Evolutionary conservation across 148 eudicot genomes (phyloP), one percentile per base, ranked within the genome.

Genomic region (Fagopyrum tataricum): DNA sequence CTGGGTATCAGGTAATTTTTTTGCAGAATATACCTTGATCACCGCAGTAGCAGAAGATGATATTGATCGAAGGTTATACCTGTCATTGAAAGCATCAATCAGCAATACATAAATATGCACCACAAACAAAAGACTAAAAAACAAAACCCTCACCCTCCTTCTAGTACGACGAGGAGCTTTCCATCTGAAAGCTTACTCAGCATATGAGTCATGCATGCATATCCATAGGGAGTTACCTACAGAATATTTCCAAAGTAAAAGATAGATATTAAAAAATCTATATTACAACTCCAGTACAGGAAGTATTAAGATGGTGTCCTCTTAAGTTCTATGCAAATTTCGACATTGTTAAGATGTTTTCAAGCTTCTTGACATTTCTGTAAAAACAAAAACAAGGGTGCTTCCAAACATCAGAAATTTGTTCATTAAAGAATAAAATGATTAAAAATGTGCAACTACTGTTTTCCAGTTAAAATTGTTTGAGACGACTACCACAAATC

Each of bases 21-120:
- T 73, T 10, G 12, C 21, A 13, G n/a, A 53, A 73, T 4, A 31
- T 81, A 95, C 99, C 96, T 95, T 86, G 69, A 95, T 90, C 37
- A 95, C 99, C 46, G 93, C 87, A 20, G 92, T 85, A 31, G 99
- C 96, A 58, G 99, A 95, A n/a, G 99, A 86, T 49, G 99, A 95
- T 82, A 95, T 95, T 76, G 99, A 95, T 20, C 99, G 94, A 49
- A 95, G 89, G 81, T 95, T 95, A 79, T 95, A 95, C 76, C 99
- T 95, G 91, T 80, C 80, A 74, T 73, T 73, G 68, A 70, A 42
- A 42, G 73, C 66, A 58, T 78, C 13, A 10, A 71, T 42, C 51
- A 13, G 20, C 42, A 77, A 59, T 10, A 11, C 23, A 47, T 21
- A 73, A 66, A 21, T 48, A 52, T 18, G 73, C 47, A 47, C 43